Percentiles rank a stretch among this genome's conserved stretches.
Evolutionary conservation across 164 flowering plant species (phyloP).

Genomic region (Magnolia officinalis): DNA sequence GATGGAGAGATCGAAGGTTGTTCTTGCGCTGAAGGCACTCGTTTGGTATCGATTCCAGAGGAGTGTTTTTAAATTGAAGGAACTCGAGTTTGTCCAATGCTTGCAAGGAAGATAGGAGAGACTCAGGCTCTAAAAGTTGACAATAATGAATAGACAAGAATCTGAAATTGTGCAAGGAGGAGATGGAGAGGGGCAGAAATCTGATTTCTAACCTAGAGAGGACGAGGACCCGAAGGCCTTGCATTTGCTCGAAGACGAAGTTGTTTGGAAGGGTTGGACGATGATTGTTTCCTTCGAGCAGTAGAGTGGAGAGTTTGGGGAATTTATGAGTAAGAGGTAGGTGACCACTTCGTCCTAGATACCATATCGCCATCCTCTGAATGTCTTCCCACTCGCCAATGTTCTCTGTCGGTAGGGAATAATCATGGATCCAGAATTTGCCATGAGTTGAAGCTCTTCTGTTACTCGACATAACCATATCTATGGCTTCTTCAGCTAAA

Average conservation of each 20-base stretch:
- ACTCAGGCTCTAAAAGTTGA: background rate
- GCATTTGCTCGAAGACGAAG: background rate
- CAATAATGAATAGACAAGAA: background rate
- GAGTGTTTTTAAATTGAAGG: background rate
- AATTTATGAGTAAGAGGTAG: background rate
- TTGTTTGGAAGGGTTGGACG: background rate
- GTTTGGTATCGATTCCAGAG: background rate
- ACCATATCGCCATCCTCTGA: background rate
- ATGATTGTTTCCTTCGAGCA: background rate
- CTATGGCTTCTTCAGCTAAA: background rate
- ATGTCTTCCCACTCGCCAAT: background rate
- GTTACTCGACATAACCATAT: background rate
- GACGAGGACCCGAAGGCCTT: background rate
- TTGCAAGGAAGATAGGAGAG: background rate
- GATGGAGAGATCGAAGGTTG: background rate
- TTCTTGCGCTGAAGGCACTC: background rate
- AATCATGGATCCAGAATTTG: background rate
- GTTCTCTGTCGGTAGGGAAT: background rate
- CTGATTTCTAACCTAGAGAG: background rate
- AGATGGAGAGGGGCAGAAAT: background rate
- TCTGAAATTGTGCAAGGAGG: background rate
- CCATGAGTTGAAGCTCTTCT: background rate
- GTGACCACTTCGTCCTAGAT: background rate
- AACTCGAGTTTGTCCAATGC: background rate
- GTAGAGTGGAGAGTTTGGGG: background rate